A percentile compares a stretch with the other conserved stretches of the same genome.
Conservation (phyloP, 2,329 filamentous ascomycete genomes). For the Leptographium procerum region DNA sequence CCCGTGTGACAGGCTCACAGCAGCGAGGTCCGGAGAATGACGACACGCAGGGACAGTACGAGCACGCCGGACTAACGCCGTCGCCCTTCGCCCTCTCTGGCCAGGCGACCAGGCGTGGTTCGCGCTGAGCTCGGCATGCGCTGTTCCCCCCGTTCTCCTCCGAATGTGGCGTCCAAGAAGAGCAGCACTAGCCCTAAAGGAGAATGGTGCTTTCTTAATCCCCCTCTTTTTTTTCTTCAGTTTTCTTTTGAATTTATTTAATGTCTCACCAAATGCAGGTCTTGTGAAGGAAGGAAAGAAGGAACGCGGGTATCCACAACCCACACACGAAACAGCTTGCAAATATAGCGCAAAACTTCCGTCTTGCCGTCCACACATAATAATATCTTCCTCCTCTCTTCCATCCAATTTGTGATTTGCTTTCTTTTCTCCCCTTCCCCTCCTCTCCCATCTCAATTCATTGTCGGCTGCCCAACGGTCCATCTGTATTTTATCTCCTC, state of each 20-base stretch:
- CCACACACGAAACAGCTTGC: constrained; percentile 1
- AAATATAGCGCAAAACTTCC: constrained; percentile 7
- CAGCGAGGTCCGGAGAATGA: not conserved
- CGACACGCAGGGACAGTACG: not conserved
- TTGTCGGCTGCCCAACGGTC: not conserved
- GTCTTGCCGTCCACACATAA: constrained; percentile 2
- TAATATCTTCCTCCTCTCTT: constrained; percentile 4
- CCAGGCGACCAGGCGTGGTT: not conserved
- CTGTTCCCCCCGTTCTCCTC: constrained; percentile 1
- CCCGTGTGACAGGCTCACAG: not conserved
- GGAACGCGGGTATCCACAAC: not conserved
- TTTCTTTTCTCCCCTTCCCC: not conserved
- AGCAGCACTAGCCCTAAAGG: not conserved
- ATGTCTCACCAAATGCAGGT: not conserved
- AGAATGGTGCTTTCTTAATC: not conserved
- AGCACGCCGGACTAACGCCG: not conserved
- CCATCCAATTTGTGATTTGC: not conserved
- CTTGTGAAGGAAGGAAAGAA: not conserved
- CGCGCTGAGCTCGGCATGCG: constrained; percentile 1
- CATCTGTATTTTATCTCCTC: not conserved
- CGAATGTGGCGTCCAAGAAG: not conserved
- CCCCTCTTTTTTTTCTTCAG: not conserved
- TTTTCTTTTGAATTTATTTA: not conserved
- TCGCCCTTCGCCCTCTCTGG: not conserved
- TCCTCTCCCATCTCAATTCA: not conserved